phyloP scores from a whole-genome alignment of 345 rosid genomes.

The Linum usitatissimum region DNA sequence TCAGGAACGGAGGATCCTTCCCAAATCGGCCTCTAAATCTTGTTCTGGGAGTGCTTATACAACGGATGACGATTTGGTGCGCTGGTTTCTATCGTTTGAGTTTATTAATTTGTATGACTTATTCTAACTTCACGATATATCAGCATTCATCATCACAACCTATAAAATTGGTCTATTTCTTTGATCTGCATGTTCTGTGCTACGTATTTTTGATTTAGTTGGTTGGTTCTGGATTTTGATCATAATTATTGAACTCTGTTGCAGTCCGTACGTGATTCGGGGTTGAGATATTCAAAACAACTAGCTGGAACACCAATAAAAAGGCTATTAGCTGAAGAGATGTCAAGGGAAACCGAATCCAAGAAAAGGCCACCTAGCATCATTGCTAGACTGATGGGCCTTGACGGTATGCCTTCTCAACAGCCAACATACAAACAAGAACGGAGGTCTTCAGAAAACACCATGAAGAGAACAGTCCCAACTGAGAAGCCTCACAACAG shows the following conservation, averaged over 20 bases:
- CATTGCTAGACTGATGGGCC: constrained; percentile 92
- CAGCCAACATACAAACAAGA: constrained; percentile 36
- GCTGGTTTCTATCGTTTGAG: constrained; percentile 18
- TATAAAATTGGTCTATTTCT: neutral
- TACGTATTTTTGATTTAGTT: neutral
- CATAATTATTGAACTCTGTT: constrained; percentile 1
- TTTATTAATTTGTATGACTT: constrained; percentile 1
- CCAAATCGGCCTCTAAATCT: constrained; percentile 43
- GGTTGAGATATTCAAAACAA: constrained; percentile 29
- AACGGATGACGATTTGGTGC: constrained; percentile 46
- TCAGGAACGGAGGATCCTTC: constrained; percentile 27
- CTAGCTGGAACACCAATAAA: constrained; percentile 48
- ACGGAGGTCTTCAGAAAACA: constrained; percentile 30
- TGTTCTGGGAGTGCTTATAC: constrained; percentile 31
- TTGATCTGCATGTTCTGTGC: neutral
- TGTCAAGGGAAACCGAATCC: constrained; percentile 61
- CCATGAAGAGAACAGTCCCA: constrained; percentile 15
- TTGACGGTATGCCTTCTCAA: constrained; percentile 67
- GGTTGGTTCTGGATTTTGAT: neutral
- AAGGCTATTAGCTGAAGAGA: constrained; percentile 65
- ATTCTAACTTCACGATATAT: too few species aligned
- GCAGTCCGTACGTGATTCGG: constrained; percentile 39
- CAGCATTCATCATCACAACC: too few species aligned
- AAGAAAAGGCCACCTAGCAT: constrained; percentile 68
- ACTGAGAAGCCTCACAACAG: constrained; percentile 25